Evolutionary conservation across 2,329 filamentous ascomycete species (phyloP).

Genomic region (Blastomyces gilchristii): DNA sequence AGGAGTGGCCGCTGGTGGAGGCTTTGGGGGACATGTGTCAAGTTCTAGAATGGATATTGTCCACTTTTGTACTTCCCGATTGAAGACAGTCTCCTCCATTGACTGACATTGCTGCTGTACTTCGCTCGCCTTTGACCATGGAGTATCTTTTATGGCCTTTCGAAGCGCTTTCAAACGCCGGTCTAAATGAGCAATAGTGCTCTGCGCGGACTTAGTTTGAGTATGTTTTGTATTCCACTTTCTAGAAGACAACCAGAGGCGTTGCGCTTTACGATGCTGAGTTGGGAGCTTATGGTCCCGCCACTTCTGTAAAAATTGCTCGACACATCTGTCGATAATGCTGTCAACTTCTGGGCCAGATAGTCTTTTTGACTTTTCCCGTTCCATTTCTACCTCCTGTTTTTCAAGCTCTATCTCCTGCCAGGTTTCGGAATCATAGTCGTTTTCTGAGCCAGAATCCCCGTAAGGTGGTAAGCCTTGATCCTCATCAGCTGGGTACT

Average conservation of each 20-base stretch:
- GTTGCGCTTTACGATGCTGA: slow-evolving; percentile 47
- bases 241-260: slow-evolving; percentile 51
- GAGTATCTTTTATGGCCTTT: slow-evolving; percentile 41
- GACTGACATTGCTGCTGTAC: slow-evolving; percentile 47
- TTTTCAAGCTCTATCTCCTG: slow-evolving; percentile 39
- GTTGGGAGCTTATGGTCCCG: slow-evolving; percentile 46
- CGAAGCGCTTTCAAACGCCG: slow-evolving; percentile 48
- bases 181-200: slow-evolving; percentile 36
- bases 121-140: slow-evolving; percentile 45
- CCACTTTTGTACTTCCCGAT: slow-evolving; percentile 41
- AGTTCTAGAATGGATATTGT: slow-evolving; percentile 34
- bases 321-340: slow-evolving; percentile 47
- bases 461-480: slow-evolving; percentile 44
- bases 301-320: slow-evolving; percentile 47
- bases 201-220: slow-evolving; percentile 39
- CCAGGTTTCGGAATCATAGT: slow-evolving; percentile 54
- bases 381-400: slow-evolving; percentile 18
- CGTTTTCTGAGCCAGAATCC: slow-evolving; percentile 44
- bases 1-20: slow-evolving; percentile 10
- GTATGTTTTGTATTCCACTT: slow-evolving; percentile 29
- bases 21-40: slow-evolving; percentile 24
- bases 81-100: slow-evolving; percentile 56
- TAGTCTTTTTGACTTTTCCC: slow-evolving; percentile 25
- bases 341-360: slow-evolving; percentile 40
- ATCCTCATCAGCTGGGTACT: slow-evolving; percentile 33